Base-by-base conservation (phyloP, 2,329 filamentous ascomycete species). In the Fusarium pseudonygamai region DNA sequence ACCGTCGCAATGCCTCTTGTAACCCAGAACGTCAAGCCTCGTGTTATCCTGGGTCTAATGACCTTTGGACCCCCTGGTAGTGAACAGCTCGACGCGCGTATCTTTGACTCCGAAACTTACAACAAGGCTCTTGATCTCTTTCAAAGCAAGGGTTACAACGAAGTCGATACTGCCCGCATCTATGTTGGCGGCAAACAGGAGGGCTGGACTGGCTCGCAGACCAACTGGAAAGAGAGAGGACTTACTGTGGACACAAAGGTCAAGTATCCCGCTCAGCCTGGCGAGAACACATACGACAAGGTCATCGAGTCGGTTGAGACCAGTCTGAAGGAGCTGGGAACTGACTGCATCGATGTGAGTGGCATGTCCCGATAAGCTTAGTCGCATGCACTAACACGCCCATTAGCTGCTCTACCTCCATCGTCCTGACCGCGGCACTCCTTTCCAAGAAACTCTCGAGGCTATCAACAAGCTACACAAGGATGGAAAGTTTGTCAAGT, bases 11-110 rank as follows among this genome's bases (percentile, higher is more conserved):
- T 88, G 86, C 84, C 86, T 79, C 84, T 87, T 69, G 75, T 86
- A 73, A 80, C 78, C 20, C 80, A 82, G 53, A 80, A 79, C 39
- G 78, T 80, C 62, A 92, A 90, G 75, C 87, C 91, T 72, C 89
- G 93, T 72, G 86, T 94, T 77, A 94, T 97, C 85, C 90, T 97
- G 43, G 94, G 94, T 73, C 87, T 95, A 61, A 96, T 97, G 94
- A 95, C 92, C 79, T 95, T 94, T 84, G 93, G 92, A 36, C 90
- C 93, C n/a, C 71, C 71, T n/a, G 71, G 71, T 6, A 88, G 89
- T 64, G 86, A 87, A 66, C 75, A 79, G 18, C 75, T 79, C 18
- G 93, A 93, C 40, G 93, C 92, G 49, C 91, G 94, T 50, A 91
- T 97, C 78, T 95, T 93, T 15, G 84, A 86, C 62, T 37, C 87